phyloP scores from a whole-genome alignment of 2,329 filamentous ascomycete genomes.

The Fusarium succisae region DNA sequence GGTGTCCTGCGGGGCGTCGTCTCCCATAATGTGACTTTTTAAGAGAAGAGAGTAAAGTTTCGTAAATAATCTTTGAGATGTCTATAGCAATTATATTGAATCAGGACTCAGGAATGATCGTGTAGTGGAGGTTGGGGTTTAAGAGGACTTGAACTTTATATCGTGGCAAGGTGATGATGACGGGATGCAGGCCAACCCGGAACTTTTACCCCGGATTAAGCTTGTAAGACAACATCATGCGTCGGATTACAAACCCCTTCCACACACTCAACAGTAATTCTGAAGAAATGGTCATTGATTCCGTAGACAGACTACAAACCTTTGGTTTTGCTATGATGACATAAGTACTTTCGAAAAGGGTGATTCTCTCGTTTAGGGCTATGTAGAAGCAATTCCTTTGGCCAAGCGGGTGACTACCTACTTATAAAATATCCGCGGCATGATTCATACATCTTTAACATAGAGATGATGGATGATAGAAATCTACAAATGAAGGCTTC shows the following conservation, averaged over 20 bases:
- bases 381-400: fast-evolving
- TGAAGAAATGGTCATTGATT: fast-evolving
- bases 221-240: neutral
- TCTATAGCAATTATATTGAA: neutral
- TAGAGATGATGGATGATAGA: no score
- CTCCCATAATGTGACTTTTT: constrained; percentile 29
- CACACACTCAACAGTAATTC: neutral
- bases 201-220: constrained; percentile 14
- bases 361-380: fast-evolving
- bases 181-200: neutral
- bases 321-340: neutral
- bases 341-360: fast-evolving
- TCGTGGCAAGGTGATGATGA: constrained; percentile 1
- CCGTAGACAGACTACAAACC: neutral
- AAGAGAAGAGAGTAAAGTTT: no score
- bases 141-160: neutral
- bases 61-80: neutral
- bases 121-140: neutral
- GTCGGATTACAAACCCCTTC: neutral
- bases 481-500: no score
- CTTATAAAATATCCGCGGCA: no score
- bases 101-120: neutral
- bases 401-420: no score
- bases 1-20: constrained; percentile 38
- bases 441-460: no score